These are phyloP conservation scores for Lagenidium giganteum DNA, from an alignment of 352 stramenopile species.

Conservation along the genomic window DNA sequence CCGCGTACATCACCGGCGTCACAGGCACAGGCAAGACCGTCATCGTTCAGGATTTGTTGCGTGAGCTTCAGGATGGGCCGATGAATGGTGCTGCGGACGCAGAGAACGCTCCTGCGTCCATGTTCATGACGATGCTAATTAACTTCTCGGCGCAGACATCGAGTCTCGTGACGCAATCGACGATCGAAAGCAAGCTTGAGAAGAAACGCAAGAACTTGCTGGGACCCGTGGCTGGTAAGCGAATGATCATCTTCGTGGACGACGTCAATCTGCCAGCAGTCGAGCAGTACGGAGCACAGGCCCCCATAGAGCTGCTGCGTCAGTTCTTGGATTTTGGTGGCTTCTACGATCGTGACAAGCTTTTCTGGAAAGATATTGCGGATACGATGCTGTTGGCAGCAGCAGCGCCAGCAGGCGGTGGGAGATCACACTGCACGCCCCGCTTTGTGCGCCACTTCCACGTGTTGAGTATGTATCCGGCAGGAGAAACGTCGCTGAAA, in stretches of 20 bases:
- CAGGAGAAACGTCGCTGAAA: conserved; percentile 73
- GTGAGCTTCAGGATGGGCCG: conserved; percentile 30
- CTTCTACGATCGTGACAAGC: conserved; percentile 94
- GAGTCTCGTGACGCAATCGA: conserved; percentile 78
- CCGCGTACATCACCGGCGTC: conserved; percentile 87
- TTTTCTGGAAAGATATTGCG: conserved; percentile 94
- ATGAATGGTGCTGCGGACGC: conserved; percentile 5
- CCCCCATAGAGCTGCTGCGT: conserved; percentile 89
- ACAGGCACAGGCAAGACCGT: conserved; percentile 90
- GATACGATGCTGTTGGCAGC: conserved; percentile 88
- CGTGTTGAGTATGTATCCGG: conserved; percentile 89
- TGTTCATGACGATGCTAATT: conserved; percentile 60
- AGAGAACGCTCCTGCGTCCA: conserved; percentile 18
- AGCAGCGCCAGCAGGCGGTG: conserved; percentile 87
- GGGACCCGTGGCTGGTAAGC: conserved; percentile 73
- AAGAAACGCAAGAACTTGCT: conserved; percentile 93
- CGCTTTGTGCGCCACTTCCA: conserved; percentile 93
- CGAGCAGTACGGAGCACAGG: conserved; percentile 90
- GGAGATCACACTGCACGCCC: conserved; percentile 75
- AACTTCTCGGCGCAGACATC: conserved; percentile 90
- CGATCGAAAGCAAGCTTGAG: conserved; percentile 89
- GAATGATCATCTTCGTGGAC: conserved; percentile 91
- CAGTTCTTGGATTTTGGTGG: conserved; percentile 93
- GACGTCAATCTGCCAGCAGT: conserved; percentile 92
- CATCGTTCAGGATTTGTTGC: conserved; percentile 75